Conservation (phyloP, 2,329 filamentous ascomycete genomes). For the Alternaria infectoria region DNA sequence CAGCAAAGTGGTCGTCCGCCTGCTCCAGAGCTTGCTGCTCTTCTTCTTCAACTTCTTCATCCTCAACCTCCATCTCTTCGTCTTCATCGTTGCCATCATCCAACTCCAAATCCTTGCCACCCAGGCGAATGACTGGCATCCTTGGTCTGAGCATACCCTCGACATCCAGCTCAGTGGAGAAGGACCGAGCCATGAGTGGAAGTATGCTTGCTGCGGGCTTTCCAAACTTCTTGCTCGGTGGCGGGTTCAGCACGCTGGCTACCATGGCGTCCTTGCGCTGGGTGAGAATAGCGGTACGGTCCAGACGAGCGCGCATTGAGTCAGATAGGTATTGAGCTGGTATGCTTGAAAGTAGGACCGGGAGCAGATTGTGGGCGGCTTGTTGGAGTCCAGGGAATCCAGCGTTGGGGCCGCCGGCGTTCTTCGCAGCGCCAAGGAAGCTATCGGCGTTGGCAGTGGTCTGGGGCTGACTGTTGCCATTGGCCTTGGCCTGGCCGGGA, state of each 20-base stretch:
- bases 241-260: constrained; percentile 81
- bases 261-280: constrained; percentile 75
- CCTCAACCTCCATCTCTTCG: constrained; percentile 24
- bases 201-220: constrained; percentile 74
- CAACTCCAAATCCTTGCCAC: constrained; percentile 23
- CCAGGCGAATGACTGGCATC: constrained; percentile 51
- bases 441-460: constrained; percentile 71
- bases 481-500: constrained; percentile 49
- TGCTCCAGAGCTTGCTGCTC: not conserved
- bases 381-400: constrained; percentile 56
- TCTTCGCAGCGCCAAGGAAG: constrained; percentile 62
- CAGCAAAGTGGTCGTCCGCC: constrained; percentile 56
- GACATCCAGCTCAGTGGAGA: constrained; percentile 67
- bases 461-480: constrained; percentile 41
- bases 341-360: constrained; percentile 66
- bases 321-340: constrained; percentile 72
- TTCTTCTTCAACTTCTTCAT: constrained; percentile 56
- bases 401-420: constrained; percentile 36
- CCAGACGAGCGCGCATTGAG: constrained; percentile 74
- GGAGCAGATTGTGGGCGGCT: constrained; percentile 68
- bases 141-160: constrained; percentile 70
- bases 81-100: constrained; percentile 33
- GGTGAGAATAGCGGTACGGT: constrained; percentile 79
- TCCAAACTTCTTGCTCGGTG: constrained; percentile 65
- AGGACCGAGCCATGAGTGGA: constrained; percentile 75